A percentile compares a stretch with the other conserved stretches of the same genome.
Conservation (phyloP, 345 rosid species). For the Crucihimalaya himalaica region DNA sequence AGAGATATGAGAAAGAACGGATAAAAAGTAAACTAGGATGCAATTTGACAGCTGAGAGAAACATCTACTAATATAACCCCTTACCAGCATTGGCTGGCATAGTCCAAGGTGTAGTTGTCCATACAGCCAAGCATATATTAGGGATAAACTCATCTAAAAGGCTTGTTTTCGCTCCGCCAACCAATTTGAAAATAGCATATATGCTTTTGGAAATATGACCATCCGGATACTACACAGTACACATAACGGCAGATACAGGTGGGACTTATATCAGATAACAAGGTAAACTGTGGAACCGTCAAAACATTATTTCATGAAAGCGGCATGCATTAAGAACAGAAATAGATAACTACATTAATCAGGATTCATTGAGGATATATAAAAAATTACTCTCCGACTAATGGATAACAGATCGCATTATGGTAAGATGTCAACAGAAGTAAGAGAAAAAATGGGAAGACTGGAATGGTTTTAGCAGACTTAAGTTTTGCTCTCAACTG, state of each 20-base stretch:
- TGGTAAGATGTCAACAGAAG: slow-evolving; percentile 2
- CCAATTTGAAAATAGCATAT: slow-evolving; percentile 70
- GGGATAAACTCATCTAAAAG: slow-evolving; percentile 69
- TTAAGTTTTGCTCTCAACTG: background rate
- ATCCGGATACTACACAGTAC: slow-evolving; percentile 86
- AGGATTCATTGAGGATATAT: background rate
- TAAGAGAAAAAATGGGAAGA: slow-evolving; percentile 20
- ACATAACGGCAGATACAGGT: slow-evolving; percentile 22
- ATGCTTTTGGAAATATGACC: slow-evolving; percentile 94
- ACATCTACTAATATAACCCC: slow-evolving; percentile 23
- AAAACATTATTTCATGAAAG: background rate
- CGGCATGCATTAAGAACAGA: background rate
- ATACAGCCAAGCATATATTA: slow-evolving; percentile 74
- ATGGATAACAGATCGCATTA: background rate
- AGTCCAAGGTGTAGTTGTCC: slow-evolving; percentile 99
- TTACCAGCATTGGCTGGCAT: slow-evolving; percentile 94
- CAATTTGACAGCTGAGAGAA: slow-evolving; percentile 15
- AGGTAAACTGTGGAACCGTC: slow-evolving; percentile 1
- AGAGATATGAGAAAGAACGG: background rate
- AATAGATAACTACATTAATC: background rate
- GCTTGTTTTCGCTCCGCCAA: slow-evolving; percentile 46
- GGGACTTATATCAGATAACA: slow-evolving; percentile 19
- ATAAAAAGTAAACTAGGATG: background rate
- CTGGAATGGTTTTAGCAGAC: slow-evolving; percentile 3
- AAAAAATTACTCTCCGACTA: background rate